These are phyloP conservation scores for Cryptococcus sp. DNA, from an alignment of 1,284 basidiomycete species.

Conservation along the genomic window DNA sequence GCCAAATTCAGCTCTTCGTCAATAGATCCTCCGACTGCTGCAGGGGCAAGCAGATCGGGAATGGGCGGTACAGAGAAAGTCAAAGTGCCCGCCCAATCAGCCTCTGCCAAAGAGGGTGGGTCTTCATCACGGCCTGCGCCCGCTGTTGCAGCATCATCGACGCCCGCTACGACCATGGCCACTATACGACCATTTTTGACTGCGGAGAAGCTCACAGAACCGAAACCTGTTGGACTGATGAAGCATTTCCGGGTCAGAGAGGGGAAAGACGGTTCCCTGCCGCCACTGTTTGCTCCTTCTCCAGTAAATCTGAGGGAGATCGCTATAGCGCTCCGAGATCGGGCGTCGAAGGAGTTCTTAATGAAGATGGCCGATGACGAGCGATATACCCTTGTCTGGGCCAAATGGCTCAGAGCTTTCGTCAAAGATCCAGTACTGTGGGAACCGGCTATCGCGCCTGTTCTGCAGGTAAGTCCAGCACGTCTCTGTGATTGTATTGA, in stretches of 20 bases:
- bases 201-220: constrained; percentile 10
- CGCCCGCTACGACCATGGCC: constrained; percentile 13
- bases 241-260: constrained; percentile 26
- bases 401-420: constrained; percentile 27
- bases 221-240: constrained; percentile 29
- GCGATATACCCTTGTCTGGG: constrained; percentile 24
- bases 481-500: background rate
- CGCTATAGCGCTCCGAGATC: constrained; percentile 18
- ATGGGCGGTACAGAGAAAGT: too few relatives aligned
- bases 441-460: constrained; percentile 29
- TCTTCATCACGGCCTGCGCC: background rate
- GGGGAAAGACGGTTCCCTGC: constrained; percentile 8
- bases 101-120: background rate
- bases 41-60: too few relatives aligned
- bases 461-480: constrained; percentile 24
- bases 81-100: too few relatives aligned
- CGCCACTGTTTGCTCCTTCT: constrained; percentile 25
- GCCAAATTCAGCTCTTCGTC: constrained; percentile 14
- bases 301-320: constrained; percentile 32
- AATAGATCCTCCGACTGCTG: constrained; percentile 6
- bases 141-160: background rate
- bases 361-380: constrained; percentile 34
- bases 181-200: constrained; percentile 14
- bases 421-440: constrained; percentile 28
- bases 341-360: constrained; percentile 31